These are phyloP conservation scores for Brassica nigra DNA, from an alignment of 345 rosid species.

Conservation along the genomic window DNA sequence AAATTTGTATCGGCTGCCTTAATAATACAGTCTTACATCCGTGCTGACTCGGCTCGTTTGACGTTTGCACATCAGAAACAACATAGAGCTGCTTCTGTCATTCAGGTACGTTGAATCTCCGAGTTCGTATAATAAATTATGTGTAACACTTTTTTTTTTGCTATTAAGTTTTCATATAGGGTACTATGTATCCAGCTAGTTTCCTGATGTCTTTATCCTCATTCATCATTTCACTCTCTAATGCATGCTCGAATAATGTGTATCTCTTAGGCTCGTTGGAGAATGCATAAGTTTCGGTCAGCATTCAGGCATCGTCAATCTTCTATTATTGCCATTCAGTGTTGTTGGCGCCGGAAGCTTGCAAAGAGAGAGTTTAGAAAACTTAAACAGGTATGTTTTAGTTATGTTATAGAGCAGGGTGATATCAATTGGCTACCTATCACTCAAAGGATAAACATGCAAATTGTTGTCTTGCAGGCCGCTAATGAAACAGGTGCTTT, in stretches of 20 bases:
- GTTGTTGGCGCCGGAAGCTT: slow-evolving; percentile 85
- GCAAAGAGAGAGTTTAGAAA: slow-evolving; percentile 79
- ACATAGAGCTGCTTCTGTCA: slow-evolving; percentile 65
- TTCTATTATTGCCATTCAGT: slow-evolving; percentile 77
- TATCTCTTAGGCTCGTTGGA: slow-evolving; percentile 69
- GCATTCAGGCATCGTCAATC: slow-evolving; percentile 60
- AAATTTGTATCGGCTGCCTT: slow-evolving; percentile 57
- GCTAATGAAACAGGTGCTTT: slow-evolving; percentile 96
- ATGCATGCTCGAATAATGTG: slow-evolving; percentile 25
- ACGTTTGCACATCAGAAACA: slow-evolving; percentile 59
- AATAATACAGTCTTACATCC: slow-evolving; percentile 66
- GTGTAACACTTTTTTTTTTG: background rate
- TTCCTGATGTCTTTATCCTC: slow-evolving; percentile 19
- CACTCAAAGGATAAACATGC: slow-evolving; percentile 26
- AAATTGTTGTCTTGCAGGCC: slow-evolving; percentile 52
- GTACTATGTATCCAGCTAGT: slow-evolving; percentile 3
- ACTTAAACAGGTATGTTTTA: slow-evolving; percentile 65
- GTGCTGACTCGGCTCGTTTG: slow-evolving; percentile 62
- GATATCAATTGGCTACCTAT: slow-evolving; percentile 11
- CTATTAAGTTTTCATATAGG: background rate
- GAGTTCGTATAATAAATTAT: background rate
- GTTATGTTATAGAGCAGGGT: slow-evolving; percentile 17
- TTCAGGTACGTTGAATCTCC: slow-evolving; percentile 61
- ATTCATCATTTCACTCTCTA: slow-evolving; percentile 25
- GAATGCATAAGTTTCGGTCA: slow-evolving; percentile 65